Evolutionary conservation across 2,329 filamentous ascomycete species (phyloP), one percentile per base, ranked within the genome.

Genomic region (Exophiala oligosperma): DNA sequence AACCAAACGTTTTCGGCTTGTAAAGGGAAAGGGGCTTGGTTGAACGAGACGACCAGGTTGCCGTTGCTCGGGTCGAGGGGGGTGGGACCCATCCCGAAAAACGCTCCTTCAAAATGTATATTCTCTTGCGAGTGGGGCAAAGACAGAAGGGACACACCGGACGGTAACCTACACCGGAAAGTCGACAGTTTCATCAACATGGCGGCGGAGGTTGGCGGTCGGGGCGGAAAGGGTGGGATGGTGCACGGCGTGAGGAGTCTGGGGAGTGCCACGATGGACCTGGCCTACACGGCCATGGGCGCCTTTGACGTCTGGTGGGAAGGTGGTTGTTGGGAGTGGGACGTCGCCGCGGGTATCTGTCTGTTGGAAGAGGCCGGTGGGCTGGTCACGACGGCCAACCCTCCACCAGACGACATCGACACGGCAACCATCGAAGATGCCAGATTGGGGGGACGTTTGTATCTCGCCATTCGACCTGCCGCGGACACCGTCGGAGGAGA

Each of bases 271-370:
- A 90, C 89, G 1, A 69, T 92, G 54, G 89, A 91, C 71, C 73
- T 92, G 49, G 88, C 88, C 0, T 92, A 91, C 70, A 84, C 84
- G 8, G 89, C 89, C 11, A 89, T 89, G 81, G 89, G 89, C 0
- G 79, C 84, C 0, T 86, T 91, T 64, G 89, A 92, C 72, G 90
- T 91, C 9, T 91, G 89, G 88, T 92, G 88, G 88, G 88, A 92
- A 69, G 89, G 88, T 2, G 88, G 88, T 0, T 91, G 88, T 67
- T 91, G 88, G 88, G 89, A 91, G 72, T 92, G 89, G 85, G 89
- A 92, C 64, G 89, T 91, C 2, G 88, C 88, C 1, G 89, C 89
- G 11, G 89, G 88, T 1, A 85, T 91, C 58, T 87, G 86, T 3
- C 85, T 92, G 41, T 74, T 92, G 1, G 76, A 86, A 57, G 89